Evolutionary conservation across 257 asterid species (phyloP), one percentile per base, ranked within the genome.

Genomic region (Hygrophila difformis): DNA sequence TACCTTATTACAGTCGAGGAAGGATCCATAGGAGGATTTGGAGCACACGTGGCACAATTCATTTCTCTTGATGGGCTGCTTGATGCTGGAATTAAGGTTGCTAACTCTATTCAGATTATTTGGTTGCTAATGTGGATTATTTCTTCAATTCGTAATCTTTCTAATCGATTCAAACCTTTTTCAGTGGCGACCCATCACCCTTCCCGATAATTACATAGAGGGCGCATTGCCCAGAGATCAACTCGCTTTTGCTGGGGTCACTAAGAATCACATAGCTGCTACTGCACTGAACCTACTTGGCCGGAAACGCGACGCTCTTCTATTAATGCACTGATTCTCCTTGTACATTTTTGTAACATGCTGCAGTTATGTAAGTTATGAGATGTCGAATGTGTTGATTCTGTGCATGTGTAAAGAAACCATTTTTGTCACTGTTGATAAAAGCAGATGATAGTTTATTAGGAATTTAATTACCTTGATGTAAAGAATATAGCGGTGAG

Each of bases 111-210:
- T n/a, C 9, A 1, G 26, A 20, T 21, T 44, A 3, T 12, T 20
- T 13, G 12, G 3, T 9, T 2, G 12, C 1, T 28, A 24, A 24
- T 4, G 12, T 9, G 12, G 48, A 10, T 36, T 14, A 35, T 37
- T 14, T 26, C 12, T 44, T 1, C 5, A n/a, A n/a, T n/a, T n/a
- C n/a, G n/a, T n/a, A n/a, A n/a, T n/a, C n/a, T n/a, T n/a, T n/a
- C n/a, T n/a, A n/a, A n/a, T n/a, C n/a, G n/a, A n/a, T n/a, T n/a
- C n/a, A n/a, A n/a, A n/a, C n/a, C 21, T 58, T 39, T 60, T 44
- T 21, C 72, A 87, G 97, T 84, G 97, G 97, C 83, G 95, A 15
- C 95, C 97, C 24, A 72, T 87, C 49, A 72, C 87, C 14, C 73
- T 83, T 21, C 97, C 97, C 0, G 92, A 87, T 64, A 70, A 67